Evolutionary conservation across 768 basidiomycete genomes (phyloP), one percentile per base, ranked within the genome.

Genomic region (Termitomyces sp.): DNA sequence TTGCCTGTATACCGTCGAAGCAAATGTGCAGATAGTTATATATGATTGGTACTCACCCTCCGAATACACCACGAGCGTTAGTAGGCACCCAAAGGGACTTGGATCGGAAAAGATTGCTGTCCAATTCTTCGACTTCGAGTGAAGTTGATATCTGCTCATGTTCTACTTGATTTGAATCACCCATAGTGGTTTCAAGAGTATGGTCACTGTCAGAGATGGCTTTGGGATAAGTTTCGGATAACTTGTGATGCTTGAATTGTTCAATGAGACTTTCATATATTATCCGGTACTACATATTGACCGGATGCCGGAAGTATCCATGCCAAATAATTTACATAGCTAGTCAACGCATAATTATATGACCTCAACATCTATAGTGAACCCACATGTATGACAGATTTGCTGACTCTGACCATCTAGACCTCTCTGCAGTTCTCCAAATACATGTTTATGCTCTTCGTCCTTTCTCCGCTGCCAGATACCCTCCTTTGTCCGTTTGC

Each of bases 311-410:
- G 42, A 43, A 43, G 10, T 42, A 7, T 21, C n/a, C 40, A 19
- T 19, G 5, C 12, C 6, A 23, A 7, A 11, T 44, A 35, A 21
- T 94, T 95, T 28, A 28, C 28, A 4, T 28, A 28, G 28, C 28
- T 32, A n/a, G 28, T 47, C 5, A 23, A 34, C 30, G 19, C 46
- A 48, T 48, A 43, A 19, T 51, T 58, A 60, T 17, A 58, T 55
- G 63, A 89, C 85, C 70, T 97, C 95, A 10, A 94, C 85, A 41
- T 96, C 89, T 43, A 97, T 80, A 16, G 88, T 87, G 69, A 97
- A 97, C 16, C 94, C 96, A 71, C 96, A 98, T 59, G 81, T 83
- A 63, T 84, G 85, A 64, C 96, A 98, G 48, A 88, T 75, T 74
- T 98, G 91, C 60, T 81, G 76, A 11, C 78, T 80, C 12, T 73